phyloP scores from a whole-genome alignment of 2,329 filamentous ascomycete species.

The Xylaria sp. region DNA sequence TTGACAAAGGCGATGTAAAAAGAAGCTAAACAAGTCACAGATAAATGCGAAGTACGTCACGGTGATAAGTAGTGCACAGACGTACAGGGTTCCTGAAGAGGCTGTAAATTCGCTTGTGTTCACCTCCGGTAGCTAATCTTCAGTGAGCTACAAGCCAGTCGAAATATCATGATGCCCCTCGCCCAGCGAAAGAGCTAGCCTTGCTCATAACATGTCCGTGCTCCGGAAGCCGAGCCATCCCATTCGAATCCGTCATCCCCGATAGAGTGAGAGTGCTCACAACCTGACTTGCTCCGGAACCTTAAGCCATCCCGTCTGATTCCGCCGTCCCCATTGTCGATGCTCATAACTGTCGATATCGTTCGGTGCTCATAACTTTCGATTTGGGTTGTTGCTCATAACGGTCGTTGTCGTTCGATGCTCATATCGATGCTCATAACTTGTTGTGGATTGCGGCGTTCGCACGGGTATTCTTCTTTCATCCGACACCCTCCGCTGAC shows the following conservation, averaged over 20 bases:
- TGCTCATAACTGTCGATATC: slow-evolving; percentile 29
- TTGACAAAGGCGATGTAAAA: neutral
- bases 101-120: slow-evolving; percentile 27
- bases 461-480: slow-evolving; percentile 10
- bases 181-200: neutral
- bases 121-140: slow-evolving; percentile 31
- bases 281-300: slow-evolving; percentile 27
- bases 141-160: slow-evolving; percentile 9
- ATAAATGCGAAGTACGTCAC: neutral
- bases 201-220: slow-evolving; percentile 32
- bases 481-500: slow-evolving; percentile 32
- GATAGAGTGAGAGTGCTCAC: slow-evolving; percentile 30
- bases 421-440: slow-evolving; percentile 36
- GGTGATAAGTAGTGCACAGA: slow-evolving; percentile 5
- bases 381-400: slow-evolving; percentile 25
- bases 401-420: slow-evolving; percentile 8
- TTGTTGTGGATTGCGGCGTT: slow-evolving; percentile 8
- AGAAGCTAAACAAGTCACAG: neutral
- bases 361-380: slow-evolving; percentile 30
- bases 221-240: slow-evolving; percentile 31
- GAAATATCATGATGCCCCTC: slow-evolving; percentile 18
- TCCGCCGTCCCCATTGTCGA: slow-evolving; percentile 18
- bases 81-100: slow-evolving; percentile 26
- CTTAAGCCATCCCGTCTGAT: slow-evolving; percentile 25
- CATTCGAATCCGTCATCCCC: slow-evolving; percentile 27